Base-by-base conservation (phyloP, 1,139 yeast species). In the Hemisphaericaspora lyxosophila region DNA sequence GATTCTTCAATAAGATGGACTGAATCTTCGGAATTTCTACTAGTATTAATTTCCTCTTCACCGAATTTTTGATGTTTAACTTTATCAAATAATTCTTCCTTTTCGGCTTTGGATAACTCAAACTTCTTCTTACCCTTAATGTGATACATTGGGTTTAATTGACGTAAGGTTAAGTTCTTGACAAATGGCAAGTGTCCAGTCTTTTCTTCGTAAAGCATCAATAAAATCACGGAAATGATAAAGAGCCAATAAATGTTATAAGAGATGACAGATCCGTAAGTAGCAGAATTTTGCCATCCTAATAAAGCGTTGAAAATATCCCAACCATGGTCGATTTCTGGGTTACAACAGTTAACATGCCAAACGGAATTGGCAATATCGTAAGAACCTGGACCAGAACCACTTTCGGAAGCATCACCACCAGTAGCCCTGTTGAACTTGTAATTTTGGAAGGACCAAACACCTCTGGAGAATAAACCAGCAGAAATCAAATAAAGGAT, bases 341-440 rank as follows among this genome's bases (percentile, higher is more conserved):
- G 95, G 65, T 87, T 88, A 68, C 96, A 89, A 67, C 96, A 89
- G 71, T 89, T 88, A 45, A 89, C 90, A 62, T 89, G 97, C 88
- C 95, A 89, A 13, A 89, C 96, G 7, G 87, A 66, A 54, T 76
- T 73, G 41, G 70, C 54, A 50, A 88, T 78, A 60, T 89, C 83
- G 61, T 89, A 89, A 30, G 96, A 82, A 55, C 97, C 97, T 34
- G 95, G 90, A 50, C 97, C 97, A 36, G 86, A 78, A 50, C 97
- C 96, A 50, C 73, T 68, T 66, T 89, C 97, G 29, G 92, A 72
- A 27, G 95, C 94, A 65, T 88, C 96, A 65, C 88, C 89, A 59
- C 96, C 96, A 25, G 90, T 81, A 35, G 66, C 59, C 45, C 69
- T 54, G 62, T 77, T 76, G 65, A 74, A 89, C 33, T 58, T 62